These are phyloP conservation scores for Karstenula rhodostoma DNA, from an alignment of 2,329 filamentous ascomycete species.

Conservation along the genomic window DNA sequence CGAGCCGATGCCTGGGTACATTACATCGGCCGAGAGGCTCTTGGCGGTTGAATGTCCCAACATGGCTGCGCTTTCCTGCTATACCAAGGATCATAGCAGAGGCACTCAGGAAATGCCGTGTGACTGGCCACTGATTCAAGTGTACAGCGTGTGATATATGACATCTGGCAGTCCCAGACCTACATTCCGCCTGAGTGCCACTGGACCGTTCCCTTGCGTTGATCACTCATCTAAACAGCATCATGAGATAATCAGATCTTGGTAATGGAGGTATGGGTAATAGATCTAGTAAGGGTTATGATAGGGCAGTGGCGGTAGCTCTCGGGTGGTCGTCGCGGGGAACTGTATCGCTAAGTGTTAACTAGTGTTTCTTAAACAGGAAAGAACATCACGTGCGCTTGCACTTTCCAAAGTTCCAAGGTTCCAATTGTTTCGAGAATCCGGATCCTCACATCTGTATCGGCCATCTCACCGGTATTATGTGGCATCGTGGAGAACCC, in stretches of 20 bases:
- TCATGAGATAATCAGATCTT: no score
- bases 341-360: neutral
- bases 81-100: neutral
- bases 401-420: neutral
- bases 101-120: neutral
- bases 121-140: neutral
- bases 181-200: no score
- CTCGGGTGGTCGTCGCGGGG: neutral
- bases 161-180: neutral
- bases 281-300: neutral
- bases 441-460: no score
- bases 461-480: no score
- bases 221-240: no score
- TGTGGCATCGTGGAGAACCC: no score
- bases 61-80: neutral
- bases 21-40: constrained; percentile 2
- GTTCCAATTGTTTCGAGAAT: neutral
- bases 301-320: neutral
- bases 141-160: neutral
- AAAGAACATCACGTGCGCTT: neutral
- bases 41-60: neutral
- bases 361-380: neutral
- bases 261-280: neutral
- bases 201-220: no score
- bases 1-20: neutral